phyloP scores from a whole-genome alignment of 257 asterid genomes.

The Scutellaria galericulata region DNA sequence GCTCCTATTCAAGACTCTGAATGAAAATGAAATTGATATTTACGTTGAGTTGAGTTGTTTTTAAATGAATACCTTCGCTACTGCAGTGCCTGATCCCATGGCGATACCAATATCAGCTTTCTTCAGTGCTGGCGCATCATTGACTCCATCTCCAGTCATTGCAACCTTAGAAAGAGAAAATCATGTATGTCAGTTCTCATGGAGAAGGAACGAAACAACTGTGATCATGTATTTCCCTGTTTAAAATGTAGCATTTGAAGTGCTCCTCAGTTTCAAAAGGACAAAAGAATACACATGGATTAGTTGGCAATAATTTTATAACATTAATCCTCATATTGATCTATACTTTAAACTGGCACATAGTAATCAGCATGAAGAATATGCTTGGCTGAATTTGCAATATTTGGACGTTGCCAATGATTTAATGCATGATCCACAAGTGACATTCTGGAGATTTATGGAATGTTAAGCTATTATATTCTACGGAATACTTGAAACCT shows the following conservation, averaged over 20 bases:
- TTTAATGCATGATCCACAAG: not conserved
- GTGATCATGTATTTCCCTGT: conserved; percentile 21
- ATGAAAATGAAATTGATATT: not conserved
- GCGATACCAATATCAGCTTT: conserved; percentile 98
- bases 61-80: conserved; percentile 75
- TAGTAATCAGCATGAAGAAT: not conserved
- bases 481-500: too few relatives aligned
- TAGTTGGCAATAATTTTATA: conserved; percentile 14
- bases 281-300: not conserved
- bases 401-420: not conserved
- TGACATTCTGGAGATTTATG: conserved; percentile 17
- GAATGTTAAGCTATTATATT: conserved; percentile 15
- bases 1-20: conserved; percentile 14
- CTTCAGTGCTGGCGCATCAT: conserved; percentile 99
- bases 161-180: conserved; percentile 73
- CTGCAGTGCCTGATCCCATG: conserved; percentile 99
- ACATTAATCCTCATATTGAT: conserved; percentile 7
- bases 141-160: conserved; percentile 99
- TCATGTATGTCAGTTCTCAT: conserved; percentile 6
- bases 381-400: conserved; percentile 24
- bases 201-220: conserved; percentile 15
- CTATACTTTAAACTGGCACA: conserved; percentile 24
- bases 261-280: conserved; percentile 3
- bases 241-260: not conserved
- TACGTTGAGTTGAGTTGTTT: not conserved